Base-by-base conservation (phyloP, 202 grass and related monocot species). In the Zoysia matrella region DNA sequence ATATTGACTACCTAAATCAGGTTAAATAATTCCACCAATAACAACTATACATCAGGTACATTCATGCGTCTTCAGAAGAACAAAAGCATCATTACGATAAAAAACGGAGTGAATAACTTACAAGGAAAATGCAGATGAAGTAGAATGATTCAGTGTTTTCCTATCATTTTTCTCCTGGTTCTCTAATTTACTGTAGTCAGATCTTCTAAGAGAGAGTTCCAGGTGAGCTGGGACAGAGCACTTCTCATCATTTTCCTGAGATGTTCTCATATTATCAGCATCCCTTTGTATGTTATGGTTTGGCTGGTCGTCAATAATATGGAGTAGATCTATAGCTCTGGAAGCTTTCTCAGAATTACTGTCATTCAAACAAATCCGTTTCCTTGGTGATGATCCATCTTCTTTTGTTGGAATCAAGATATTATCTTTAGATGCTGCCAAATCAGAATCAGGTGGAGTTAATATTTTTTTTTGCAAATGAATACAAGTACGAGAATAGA, bases 41-140 rank as follows among this genome's bases (percentile, higher is more conserved):
- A n/a, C n/a, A 70, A 72, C 22, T 58, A 82, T 11, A 70, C 6
- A 58, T 42, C 3, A 60, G 47, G 57, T 73, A 72, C 5, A 41
- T 65, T 56, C 71, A 15, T 49, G 48, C 10, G 16, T 49, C 6
- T 67, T 81, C 15, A 41, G 12, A 65, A 73, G 52, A 40, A 57
- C 5, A 65, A 64, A 66, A 47, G 11, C 10, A 76, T 41, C 0
- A 0, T 1, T 66, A 72, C 13, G 18, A 65, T 45, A 44, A 54
- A 3, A 1, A 5, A 73, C 47, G 40, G 7, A 67, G 65, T 75
- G 15, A 54, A 81, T 74, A 7, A 89, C 91, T 94, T 81, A 99
- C 96, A 95, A 67, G 61, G 91, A 94, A 83, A 99, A 99, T 10
- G 96, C 89, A 15, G 96, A 99, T 16, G 89, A 92, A 75, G 80